Evolutionary conservation across 345 rosid genomes (phyloP), one percentile per base, ranked within the genome.

Genomic region (Barbarea vulgaris): DNA sequence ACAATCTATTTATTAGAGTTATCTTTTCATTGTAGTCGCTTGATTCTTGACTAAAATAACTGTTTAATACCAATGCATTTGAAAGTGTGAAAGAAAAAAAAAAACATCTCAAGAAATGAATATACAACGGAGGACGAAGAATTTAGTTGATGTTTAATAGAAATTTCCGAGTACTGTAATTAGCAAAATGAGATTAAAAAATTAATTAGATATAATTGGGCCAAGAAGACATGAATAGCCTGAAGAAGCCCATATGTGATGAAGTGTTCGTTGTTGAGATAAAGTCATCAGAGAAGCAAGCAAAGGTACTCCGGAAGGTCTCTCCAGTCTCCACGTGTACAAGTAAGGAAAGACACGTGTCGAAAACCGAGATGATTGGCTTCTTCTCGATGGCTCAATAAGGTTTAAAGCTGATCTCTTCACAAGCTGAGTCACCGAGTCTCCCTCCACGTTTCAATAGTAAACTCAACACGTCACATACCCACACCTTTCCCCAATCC

Each of bases 401-500:
- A 52, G 2, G 25, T 54, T 42, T 24, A 13, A 64, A 48, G 53
- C 9, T 60, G 51, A 70, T 65, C 76, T 31, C 41, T 66, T 0
- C 3, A 72, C 56, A 48, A 60, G 74, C 61, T 75, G 79, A 79
- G 72, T 73, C 79, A 64, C 37, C 8, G 12, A 10, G 15, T 18
- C 6, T 37, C 6, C 28, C 24, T 33, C 77, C 86, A 83, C 81
- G 84, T 86, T 21, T 76, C 80, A 22, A 4, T 4, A 11, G 19
- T 12, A 18, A 18, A 52, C 34, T 57, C 30, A 57, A 79, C 86
- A 83, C 85, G 67, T 85, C 82, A 81, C 76, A 64, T 28, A 77
- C 46, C 7, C 0, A 46, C 51, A 2, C 77, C 6, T 62, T 62
- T 17, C 73, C 51, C 5, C 9, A 41, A 63, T 25, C 52, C 4